Evolutionary conservation across 495 filamentous ascomycete genomes (phyloP), one percentile per base, ranked within the genome.

Genomic region (Penicillium odoratum): DNA sequence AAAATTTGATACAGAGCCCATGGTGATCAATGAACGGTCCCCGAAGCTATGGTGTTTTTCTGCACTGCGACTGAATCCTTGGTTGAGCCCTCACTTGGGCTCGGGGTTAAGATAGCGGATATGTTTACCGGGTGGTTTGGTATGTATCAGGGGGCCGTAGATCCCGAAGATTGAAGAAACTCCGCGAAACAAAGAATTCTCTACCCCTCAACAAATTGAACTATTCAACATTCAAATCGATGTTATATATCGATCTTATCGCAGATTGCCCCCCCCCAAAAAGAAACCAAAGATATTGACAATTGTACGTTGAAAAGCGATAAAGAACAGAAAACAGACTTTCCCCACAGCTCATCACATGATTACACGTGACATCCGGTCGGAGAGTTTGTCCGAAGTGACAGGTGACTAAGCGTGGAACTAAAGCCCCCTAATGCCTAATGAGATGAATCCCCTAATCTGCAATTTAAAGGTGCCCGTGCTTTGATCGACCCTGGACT

Each of bases 1-100:
- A 48, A 72, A 66, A 13, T 56, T 68, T 15, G 58, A 45, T 50
- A 66, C 68, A 53, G 71, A 69, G 25, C 70, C 71, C 69, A 74
- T 74, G 30, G 48, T 63, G 58, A 34, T 26, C 34, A 25, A 29
- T 29, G 8, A n/a, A 40, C 13, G 16, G 7, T 4, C 38, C 40
- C 26, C 44, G 42, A 16, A 45, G 16, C 16, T 45, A 3, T 45
- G 5, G 44, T 25, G 8, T 10, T 2, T 28, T 47, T 47, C 10
- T 28, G 15, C 38, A 40, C 15, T 16, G 46, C 18, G 28, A 31
- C 26, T 28, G 15, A 40, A n/a, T 40, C 15, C 5, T 40, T n/a
- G 38, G 38, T 40, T 40, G 38, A 40, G 38, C 5, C 13, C 38
- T 40, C 38, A 40, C 38, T 16, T 40, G 38, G 28, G 11, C 15